These are phyloP conservation scores for Karstenula rhodostoma DNA, from an alignment of 2,329 filamentous ascomycete species.

Conservation along the genomic window DNA sequence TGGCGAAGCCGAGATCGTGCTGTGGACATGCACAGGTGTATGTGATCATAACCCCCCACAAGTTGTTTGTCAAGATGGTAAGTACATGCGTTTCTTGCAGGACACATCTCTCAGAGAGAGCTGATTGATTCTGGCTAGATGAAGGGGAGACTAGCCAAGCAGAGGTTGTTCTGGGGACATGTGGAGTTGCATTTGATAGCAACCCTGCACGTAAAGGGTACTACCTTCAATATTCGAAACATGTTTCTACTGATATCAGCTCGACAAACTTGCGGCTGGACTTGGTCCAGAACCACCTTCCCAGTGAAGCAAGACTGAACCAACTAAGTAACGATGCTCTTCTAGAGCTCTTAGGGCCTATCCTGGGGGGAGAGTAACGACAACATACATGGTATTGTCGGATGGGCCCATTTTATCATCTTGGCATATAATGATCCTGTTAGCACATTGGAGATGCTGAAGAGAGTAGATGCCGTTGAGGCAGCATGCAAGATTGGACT, in stretches of 20 bases:
- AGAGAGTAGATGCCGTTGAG: not conserved
- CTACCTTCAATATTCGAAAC: not conserved
- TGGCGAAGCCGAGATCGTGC: not conserved
- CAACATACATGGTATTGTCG: not conserved
- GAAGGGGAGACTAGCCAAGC: not conserved
- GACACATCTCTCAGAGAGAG: not conserved
- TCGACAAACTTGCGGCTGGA: not conserved
- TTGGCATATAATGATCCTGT: not conserved
- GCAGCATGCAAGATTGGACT: too few relatives aligned
- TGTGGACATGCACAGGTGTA: conserved; percentile 1
- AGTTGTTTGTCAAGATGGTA: not conserved
- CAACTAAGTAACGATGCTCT: not conserved
- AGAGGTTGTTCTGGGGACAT: not conserved
- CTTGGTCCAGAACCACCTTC: not conserved
- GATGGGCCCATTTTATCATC: not conserved
- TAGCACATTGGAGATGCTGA: not conserved
- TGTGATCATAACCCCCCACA: not conserved
- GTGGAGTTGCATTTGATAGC: not conserved
- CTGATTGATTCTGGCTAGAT: not conserved
- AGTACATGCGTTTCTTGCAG: not conserved
- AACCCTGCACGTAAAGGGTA: not conserved
- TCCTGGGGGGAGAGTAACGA: not conserved
- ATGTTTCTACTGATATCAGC: not conserved
- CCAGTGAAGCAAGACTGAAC: not conserved
- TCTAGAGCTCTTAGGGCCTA: not conserved